Percentiles rank a stretch among this genome's conserved stretches.
Evolutionary conservation across 1,284 basidiomycete genomes (phyloP).

Genomic region (Schizophyllum amplum): DNA sequence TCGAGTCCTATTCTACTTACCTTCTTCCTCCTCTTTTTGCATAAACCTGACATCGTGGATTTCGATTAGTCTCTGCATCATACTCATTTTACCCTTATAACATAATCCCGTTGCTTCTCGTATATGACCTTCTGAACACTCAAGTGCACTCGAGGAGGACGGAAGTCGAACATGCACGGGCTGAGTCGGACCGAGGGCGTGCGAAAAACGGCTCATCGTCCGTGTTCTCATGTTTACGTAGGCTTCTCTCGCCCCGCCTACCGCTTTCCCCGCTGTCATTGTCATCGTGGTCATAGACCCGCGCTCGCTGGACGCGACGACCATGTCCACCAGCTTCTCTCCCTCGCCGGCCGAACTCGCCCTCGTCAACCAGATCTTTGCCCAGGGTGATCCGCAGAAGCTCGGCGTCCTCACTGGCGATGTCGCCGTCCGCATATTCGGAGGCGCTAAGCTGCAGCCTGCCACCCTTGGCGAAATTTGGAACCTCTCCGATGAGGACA

Average conservation of each 20-base stretch:
- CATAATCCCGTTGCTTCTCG: not conserved
- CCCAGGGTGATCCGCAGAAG: constrained; percentile 64
- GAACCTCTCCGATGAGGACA: constrained; percentile 86
- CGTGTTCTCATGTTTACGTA: not conserved
- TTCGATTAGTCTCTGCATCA: not conserved
- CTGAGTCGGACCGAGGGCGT: not conserved
- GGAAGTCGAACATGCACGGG: not conserved
- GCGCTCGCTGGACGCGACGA: constrained; percentile 5
- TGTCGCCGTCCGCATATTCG: constrained; percentile 75
- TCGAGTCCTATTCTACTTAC: not conserved
- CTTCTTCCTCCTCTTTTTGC: not conserved
- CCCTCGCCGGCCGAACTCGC: constrained; percentile 60
- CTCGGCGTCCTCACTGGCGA: constrained; percentile 80
- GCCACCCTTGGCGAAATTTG: constrained; percentile 89
- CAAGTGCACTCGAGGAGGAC: not conserved
- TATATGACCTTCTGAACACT: not conserved
- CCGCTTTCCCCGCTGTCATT: not conserved
- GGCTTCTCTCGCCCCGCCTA: not conserved
- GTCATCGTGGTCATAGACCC: not conserved
- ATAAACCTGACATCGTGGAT: not conserved
- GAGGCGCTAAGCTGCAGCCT: constrained; percentile 70
- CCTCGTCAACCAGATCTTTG: constrained; percentile 65
- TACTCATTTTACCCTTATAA: not conserved
- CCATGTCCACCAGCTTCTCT: constrained; percentile 56
- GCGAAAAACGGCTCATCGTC: not conserved